Base-by-base conservation (phyloP, 345 rosid genomes). In the Lepidium aucheri region DNA sequence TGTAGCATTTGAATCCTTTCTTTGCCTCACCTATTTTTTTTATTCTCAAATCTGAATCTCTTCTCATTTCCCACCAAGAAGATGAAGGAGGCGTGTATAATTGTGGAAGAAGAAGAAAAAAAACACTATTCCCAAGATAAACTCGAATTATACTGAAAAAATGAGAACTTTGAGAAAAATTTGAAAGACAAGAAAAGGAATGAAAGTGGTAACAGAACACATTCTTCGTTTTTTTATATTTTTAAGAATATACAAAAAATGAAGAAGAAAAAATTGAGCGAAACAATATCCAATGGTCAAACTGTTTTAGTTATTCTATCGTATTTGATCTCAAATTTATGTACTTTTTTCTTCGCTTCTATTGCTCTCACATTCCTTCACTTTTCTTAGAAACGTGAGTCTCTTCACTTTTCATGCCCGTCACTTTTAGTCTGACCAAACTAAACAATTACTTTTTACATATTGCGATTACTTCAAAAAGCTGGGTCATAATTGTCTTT, bases 131-230 rank as follows among this genome's bases (percentile, higher is more conserved):
- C 76, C 76, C 53, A 60, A 70, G 71, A 57, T 43, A 32, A 28
- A 32, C 18, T 39, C 16, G 59, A 53, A 76, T 63, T 76, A 76
- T 82, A 84, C 81, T 20, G 36, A 41, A 65, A 65, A 64, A 50
- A 26, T 34, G 34, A 65, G 30, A 47, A 26, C 60, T 13, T 38
- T 17, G 12, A 35, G 32, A 60, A 53, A 47, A 20, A 60, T 39
- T 68, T 34, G 55, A 43, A 41, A 42, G 33, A 45, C 43, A 51
- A 30, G 60, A 68, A 35, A 24, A 53, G 42, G 70, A 61, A 34
- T n/a, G 57, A 45, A 67, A 57, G 72, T 69, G 84, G 60, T 47
- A 78, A 86, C 91, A 86, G 86, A 80, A 72, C 97, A 83, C 85
- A 89, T 82, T 80, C 69, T 30, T 60, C 34, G 8, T 74, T 33